Percentiles rank a stretch among this genome's conserved stretches.
Conservation (phyloP, 2,329 filamentous ascomycete species). For the Aspergillus pseudonomiae region DNA sequence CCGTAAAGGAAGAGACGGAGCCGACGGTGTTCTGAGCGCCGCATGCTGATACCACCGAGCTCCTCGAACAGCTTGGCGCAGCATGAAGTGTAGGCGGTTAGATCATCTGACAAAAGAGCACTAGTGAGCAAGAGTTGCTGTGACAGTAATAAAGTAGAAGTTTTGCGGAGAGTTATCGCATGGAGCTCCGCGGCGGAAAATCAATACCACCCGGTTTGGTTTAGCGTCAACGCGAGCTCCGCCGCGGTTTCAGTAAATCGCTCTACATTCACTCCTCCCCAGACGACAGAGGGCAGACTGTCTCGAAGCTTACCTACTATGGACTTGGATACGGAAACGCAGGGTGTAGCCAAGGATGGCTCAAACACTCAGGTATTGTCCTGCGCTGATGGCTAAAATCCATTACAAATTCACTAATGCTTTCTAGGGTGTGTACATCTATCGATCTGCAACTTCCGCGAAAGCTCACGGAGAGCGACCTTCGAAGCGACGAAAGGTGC, state of each 20-base stretch:
- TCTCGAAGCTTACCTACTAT: constrained; percentile 24
- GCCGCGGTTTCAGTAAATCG: constrained; percentile 16
- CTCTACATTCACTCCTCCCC: not conserved
- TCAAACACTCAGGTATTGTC: constrained; percentile 34
- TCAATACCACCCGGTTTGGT: constrained; percentile 33
- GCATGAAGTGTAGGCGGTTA: constrained; percentile 43
- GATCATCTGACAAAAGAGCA: constrained; percentile 33
- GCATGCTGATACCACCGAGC: constrained; percentile 49
- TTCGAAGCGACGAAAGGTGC: constrained; percentile 61
- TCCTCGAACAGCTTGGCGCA: constrained; percentile 47
- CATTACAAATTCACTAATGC: constrained; percentile 20
- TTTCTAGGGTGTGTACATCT: constrained; percentile 63
- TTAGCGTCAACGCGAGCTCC: constrained; percentile 32
- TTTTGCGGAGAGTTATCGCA: not conserved
- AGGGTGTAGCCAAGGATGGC: constrained; percentile 30
- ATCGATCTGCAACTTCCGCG: constrained; percentile 54
- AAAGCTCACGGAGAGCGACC: constrained; percentile 47
- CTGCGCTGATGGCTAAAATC: not conserved
- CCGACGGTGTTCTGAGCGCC: constrained; percentile 37
- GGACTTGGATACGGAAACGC: constrained; percentile 26
- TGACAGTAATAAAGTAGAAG: not conserved
- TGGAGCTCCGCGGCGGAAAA: constrained; percentile 29
- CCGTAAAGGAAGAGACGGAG: constrained; percentile 24
- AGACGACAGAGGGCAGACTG: constrained; percentile 8
- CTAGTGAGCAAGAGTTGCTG: constrained; percentile 12